Percentiles rank a stretch among this genome's conserved stretches.
Conservation (phyloP, 192 early-diverging fungal species). For the Chytriomyces sp. region DNA sequence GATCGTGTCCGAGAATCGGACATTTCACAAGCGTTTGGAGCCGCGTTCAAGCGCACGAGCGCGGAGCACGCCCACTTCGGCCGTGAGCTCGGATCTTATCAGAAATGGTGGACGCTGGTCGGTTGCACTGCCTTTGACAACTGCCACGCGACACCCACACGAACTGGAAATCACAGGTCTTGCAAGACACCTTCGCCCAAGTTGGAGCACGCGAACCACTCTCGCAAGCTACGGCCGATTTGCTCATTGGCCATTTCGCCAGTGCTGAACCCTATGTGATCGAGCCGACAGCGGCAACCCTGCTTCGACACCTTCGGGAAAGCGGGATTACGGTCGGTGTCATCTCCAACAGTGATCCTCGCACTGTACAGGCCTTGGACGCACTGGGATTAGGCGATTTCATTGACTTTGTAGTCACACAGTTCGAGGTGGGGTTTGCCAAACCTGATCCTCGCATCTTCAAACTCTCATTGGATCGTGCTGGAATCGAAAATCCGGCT, state of each 20-base stretch:
- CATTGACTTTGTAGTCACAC: slow-evolving; percentile 21
- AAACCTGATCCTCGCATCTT: slow-evolving; percentile 31
- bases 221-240: neutral
- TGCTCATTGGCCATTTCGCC: neutral
- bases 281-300: neutral
- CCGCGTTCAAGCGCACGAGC: slow-evolving; percentile 2
- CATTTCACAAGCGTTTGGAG: neutral
- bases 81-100: too few relatives aligned
- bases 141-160: neutral
- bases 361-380: slow-evolving; percentile 1
- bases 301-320: neutral
- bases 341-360: slow-evolving; percentile 16
- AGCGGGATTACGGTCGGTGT: neutral
- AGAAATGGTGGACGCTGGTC: too few relatives aligned
- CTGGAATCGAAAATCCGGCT: neutral
- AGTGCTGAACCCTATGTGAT: neutral
- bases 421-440: neutral
- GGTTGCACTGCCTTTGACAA: too few relatives aligned
- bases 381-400: neutral
- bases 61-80: neutral
- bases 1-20: neutral
- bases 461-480: slow-evolving; percentile 9
- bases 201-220: neutral
- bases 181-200: neutral
- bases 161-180: neutral